Base-by-base conservation (phyloP, 1,139 yeast genomes). In the Saccharomycopsis crataegensis region DNA sequence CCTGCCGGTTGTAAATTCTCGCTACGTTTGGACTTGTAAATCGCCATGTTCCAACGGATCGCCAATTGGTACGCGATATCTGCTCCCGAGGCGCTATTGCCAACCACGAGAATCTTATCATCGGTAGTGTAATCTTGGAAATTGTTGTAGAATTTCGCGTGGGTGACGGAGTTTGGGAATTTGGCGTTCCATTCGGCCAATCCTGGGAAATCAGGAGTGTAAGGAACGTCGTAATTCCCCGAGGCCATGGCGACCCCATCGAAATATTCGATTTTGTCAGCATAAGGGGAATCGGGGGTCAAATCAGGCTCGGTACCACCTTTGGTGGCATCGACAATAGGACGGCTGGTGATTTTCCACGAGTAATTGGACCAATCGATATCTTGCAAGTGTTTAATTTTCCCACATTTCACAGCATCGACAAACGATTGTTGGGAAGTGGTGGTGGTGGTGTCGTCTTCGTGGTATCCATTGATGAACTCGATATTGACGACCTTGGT, bases 41-140 rank as follows among this genome's bases (percentile, higher is more conserved):
- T 70, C 34, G 63, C 28, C 7, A 48, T 32, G 12, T 52, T 28
- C 40, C 48, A 48, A 7, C 22, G 37, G 22, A 9, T 38, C 11
- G 52, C 52, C 9, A 78, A 58, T 62, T 82, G 86, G 56, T 71
- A 73, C 1, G 82, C 75, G 52, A 82, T 70, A 61, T 83, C 89
- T 8, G 75, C 70, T 1, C 84, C 87, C 6, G 85, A 79, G 11
- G 85, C 80, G 1, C 83, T 79, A 59, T 78, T 79, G 1, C 88
- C 89, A 4, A 83, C 74, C 11, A 83, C 76, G 41, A 83, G 65
- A 28, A 82, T 77, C 57, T 75, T 69, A 54, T 67, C 64, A 9
- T 50, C 43, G 9, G 40, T 8, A 28, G 56, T 59, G 59, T 70
- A 82, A 41, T 69, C 73, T 4, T 74, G 73, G 3, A 83, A 76